These are phyloP conservation scores for Ambispora gerdemannii DNA, from an alignment of 192 early-diverging fungal species.

Conservation along the genomic window DNA sequence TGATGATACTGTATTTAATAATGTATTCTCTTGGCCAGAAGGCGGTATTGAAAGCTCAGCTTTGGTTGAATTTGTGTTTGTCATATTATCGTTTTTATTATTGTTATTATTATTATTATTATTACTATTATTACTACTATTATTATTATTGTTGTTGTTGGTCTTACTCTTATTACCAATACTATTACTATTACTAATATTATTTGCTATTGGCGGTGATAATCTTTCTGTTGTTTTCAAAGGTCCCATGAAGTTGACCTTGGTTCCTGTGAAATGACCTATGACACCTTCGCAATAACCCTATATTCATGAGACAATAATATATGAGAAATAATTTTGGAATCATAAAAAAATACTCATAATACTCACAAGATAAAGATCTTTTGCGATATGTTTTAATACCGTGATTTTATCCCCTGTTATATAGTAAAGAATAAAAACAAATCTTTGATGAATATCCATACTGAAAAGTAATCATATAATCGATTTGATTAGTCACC, in stretches of 20 bases:
- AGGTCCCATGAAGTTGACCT: constrained; percentile 42
- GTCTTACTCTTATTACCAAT: no score
- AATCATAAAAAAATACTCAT: neutral
- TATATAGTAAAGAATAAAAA: neutral
- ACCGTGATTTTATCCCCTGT: constrained; percentile 41
- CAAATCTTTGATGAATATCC: neutral
- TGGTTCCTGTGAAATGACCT: constrained; percentile 47
- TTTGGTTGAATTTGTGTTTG: neutral
- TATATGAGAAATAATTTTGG: neutral
- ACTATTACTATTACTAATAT: neutral
- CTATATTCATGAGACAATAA: constrained; percentile 29
- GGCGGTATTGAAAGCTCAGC: neutral
- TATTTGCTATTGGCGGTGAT: neutral
- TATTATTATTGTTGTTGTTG: no score
- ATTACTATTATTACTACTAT: neutral
- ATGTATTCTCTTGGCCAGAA: neutral
- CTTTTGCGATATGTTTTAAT: constrained; percentile 39
- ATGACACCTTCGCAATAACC: constrained; percentile 58
- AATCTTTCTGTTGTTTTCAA: neutral
- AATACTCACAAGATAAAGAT: constrained; percentile 41
- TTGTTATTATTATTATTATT: neutral
- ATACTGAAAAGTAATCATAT: neutral
- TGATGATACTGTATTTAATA: neutral
- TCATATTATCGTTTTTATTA: neutral
- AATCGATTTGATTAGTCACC: constrained; percentile 27